Evolutionary conservation across 2,329 filamentous ascomycete genomes (phyloP).

Genomic region (Pestalotiopsis sp.): DNA sequence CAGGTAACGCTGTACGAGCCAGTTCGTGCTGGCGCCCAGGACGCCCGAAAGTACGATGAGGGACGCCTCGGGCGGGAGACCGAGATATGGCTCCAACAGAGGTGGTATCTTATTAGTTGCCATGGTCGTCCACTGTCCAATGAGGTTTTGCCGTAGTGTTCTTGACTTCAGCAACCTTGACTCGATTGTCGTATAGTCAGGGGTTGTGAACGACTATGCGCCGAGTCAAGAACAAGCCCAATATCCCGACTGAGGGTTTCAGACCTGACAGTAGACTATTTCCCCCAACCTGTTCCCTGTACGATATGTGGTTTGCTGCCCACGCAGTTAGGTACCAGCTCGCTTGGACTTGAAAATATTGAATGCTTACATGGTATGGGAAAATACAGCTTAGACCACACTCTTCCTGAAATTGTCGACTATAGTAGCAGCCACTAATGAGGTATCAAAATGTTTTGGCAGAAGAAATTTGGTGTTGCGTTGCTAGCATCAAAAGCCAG

Average conservation of each 20-base stretch:
- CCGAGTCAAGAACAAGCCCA: slow-evolving; percentile 3
- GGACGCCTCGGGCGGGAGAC: slow-evolving; percentile 57
- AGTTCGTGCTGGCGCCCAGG: slow-evolving; percentile 64
- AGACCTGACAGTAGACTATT: not conserved
- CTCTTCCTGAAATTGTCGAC: not conserved
- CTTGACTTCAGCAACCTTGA: not conserved
- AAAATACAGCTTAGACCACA: not conserved
- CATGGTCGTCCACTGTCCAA: slow-evolving; percentile 27
- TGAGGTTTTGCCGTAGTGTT: not conserved
- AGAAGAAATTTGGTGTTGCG: slow-evolving; percentile 1
- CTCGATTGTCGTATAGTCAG: not conserved
- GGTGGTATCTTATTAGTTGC: slow-evolving; percentile 57
- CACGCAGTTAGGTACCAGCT: not conserved
- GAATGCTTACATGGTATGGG: not conserved
- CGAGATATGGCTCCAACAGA: slow-evolving; percentile 65
- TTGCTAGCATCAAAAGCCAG: not conserved
- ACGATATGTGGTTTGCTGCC: not conserved
- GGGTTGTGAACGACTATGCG: slow-evolving; percentile 8
- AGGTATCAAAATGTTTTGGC: not conserved
- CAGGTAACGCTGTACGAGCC: slow-evolving; percentile 63
- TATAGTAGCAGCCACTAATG: not conserved
- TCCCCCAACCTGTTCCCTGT: not conserved
- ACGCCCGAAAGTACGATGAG: slow-evolving; percentile 71
- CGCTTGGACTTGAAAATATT: not conserved
- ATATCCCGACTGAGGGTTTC: not conserved